Evolutionary conservation across 805 yeast genomes (phyloP), one percentile per base, ranked within the genome.

Genomic region (Metschnikowia kofuensis): DNA sequence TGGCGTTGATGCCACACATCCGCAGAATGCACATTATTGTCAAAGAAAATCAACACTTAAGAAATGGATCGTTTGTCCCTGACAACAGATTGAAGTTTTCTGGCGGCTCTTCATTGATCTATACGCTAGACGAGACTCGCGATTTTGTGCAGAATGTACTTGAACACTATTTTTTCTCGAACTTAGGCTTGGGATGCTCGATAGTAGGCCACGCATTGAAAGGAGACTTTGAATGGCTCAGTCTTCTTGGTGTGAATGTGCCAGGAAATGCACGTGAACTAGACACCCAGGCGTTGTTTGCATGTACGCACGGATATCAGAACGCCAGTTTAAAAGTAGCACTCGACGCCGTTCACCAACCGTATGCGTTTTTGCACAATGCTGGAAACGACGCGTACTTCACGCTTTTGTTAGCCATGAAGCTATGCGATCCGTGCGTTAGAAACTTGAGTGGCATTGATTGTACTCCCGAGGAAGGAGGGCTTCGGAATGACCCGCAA

Each of bases 361-460:
- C 65, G 6, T 60, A 55, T 32, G 58, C 60, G 5, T 47, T 53
- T 38, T 55, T 63, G 42, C 67, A 63, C 49, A 63, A 63, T 39
- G 66, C 67, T 2, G 66, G 60, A 31, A 63, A 61, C 48, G 65
- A 62, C 35, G 65, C 67, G 3, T 62, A 62, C 51, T 62, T 51
- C 50, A 62, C 67, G 4, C 37, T 62, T 4, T 37, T 62, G 38
- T 61, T 62, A n/a, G 65, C 63, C 4, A 36, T 63, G 45, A 58
- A 58, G 14, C 52, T 54, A 37, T 56, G 62, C 29, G 67, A 63
- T 38, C 67, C 67, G 11, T 13, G 34, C 28, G 47, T 48, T 35
- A 48, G 54, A 16, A 1, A 34, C 15, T 39, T 40, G 28, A 44
- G 31, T 12, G 5, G 34, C 5, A 40, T 47, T 7, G 54, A 35